phyloP scores from a whole-genome alignment of 371 early-diverging fungal species.

The Choanephora cucurbitarum region DNA sequence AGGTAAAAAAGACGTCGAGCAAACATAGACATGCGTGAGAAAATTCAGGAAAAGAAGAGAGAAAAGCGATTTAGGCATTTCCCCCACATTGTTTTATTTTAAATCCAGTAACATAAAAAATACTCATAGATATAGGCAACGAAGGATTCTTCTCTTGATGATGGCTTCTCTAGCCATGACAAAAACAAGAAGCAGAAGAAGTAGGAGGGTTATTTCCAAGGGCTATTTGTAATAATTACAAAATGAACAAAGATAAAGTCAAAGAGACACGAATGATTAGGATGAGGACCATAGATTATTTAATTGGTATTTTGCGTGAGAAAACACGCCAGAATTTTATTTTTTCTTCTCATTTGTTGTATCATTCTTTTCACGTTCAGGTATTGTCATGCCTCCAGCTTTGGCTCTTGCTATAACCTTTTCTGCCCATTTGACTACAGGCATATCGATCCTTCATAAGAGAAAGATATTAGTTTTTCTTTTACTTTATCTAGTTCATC shows the following conservation, averaged over 20 bases:
- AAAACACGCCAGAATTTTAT: constrained; percentile 1
- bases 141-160: too few relatives aligned
- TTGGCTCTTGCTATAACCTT: constrained; percentile 59
- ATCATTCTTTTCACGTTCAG: constrained; percentile 24
- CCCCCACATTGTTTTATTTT: not conserved
- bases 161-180: too few relatives aligned
- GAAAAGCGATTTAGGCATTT: not conserved
- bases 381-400: constrained; percentile 56
- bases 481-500: too few relatives aligned
- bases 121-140: too few relatives aligned
- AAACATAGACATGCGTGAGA: constrained; percentile 13
- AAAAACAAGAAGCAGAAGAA: too few relatives aligned
- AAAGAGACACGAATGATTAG: too few relatives aligned
- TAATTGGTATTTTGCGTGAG: constrained; percentile 2
- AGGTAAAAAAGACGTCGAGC: constrained; percentile 3
- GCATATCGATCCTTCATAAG: constrained; percentile 64
- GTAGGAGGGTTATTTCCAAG: too few relatives aligned
- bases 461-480: too few relatives aligned
- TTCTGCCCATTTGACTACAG: constrained; percentile 74
- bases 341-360: constrained; percentile 6
- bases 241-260: too few relatives aligned
- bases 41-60: constrained; percentile 3
- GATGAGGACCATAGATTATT: too few relatives aligned
- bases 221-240: too few relatives aligned
- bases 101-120: not conserved